phyloP scores from a whole-genome alignment of 192 early-diverging fungal genomes.

The Lobosporangium transversale region DNA sequence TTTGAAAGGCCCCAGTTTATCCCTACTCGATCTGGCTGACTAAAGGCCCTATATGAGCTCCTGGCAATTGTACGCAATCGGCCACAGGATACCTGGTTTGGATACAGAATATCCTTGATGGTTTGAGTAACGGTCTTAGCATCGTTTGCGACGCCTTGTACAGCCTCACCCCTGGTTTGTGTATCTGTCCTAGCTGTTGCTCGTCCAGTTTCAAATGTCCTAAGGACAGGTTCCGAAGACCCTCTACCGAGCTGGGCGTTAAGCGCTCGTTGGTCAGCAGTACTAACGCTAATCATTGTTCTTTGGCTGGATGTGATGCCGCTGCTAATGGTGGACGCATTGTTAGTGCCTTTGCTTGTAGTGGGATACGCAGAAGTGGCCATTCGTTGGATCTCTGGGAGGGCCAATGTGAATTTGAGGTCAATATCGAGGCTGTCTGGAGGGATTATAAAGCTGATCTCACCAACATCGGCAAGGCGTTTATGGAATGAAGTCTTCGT shows the following conservation, averaged over 20 bases:
- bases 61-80: no score
- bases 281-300: no score
- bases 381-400: no score
- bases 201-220: not conserved
- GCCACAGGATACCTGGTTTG: not conserved
- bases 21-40: no score
- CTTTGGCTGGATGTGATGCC: no score
- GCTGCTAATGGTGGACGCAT: no score
- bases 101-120: slow-evolving; percentile 13
- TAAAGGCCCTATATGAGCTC: no score
- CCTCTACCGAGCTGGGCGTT: not conserved
- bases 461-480: slow-evolving; percentile 19
- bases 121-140: slow-evolving; percentile 1
- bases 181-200: not conserved
- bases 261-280: not conserved
- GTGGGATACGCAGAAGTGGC: no score
- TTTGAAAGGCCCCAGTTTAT: no score
- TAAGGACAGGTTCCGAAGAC: not conserved
- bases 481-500: not conserved
- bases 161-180: slow-evolving; percentile 1
- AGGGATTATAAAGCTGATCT: slow-evolving; percentile 19
- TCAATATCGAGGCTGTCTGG: slow-evolving; percentile 33
- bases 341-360: no score
- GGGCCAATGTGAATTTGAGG: slow-evolving; percentile 1
- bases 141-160: not conserved